These are phyloP conservation scores for Xylaria scruposa DNA, from an alignment of 495 filamentous ascomycete species.

Conservation along the genomic window DNA sequence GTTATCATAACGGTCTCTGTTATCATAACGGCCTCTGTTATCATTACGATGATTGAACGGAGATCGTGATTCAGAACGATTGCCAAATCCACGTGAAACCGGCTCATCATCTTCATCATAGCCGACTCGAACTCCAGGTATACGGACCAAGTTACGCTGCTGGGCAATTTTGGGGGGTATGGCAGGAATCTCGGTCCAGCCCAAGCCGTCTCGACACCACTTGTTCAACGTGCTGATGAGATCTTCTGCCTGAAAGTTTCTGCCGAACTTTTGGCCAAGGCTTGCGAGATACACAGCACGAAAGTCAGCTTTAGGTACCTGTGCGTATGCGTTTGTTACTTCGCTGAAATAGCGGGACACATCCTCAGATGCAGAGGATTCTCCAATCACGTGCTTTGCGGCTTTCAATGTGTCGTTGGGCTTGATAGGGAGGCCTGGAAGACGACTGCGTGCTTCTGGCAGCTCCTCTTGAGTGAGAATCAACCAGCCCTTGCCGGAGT, in stretches of 20 bases:
- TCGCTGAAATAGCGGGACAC: conserved; percentile 47
- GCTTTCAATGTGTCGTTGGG: conserved; percentile 53
- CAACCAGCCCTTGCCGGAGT: conserved; percentile 81
- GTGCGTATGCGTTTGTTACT: conserved; percentile 42
- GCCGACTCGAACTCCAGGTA: conserved; percentile 56
- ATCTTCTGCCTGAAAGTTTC: conserved; percentile 35
- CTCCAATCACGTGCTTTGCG: conserved; percentile 58
- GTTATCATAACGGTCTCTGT: conserved; percentile 7
- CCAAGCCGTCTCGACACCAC: conserved; percentile 66
- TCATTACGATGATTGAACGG: not conserved
- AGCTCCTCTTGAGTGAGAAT: conserved; percentile 68
- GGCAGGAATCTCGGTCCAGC: conserved; percentile 62
- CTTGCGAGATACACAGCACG: conserved; percentile 47
- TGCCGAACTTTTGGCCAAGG: conserved; percentile 57
- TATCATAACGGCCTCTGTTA: not conserved
- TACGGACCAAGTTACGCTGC: conserved; percentile 54
- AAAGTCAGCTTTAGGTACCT: conserved; percentile 44
- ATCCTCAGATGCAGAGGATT: conserved; percentile 42
- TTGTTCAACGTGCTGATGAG: conserved; percentile 66
- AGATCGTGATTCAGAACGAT: not conserved
- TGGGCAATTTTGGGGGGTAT: conserved; percentile 51
- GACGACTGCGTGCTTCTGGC: conserved; percentile 50
- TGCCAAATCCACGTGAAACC: not conserved
- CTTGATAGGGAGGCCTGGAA: conserved; percentile 71
- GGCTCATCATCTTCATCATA: conserved; percentile 28